Conservation (phyloP, 2,329 filamentous ascomycete genomes). For the Beauveria rudraprayagi region DNA sequence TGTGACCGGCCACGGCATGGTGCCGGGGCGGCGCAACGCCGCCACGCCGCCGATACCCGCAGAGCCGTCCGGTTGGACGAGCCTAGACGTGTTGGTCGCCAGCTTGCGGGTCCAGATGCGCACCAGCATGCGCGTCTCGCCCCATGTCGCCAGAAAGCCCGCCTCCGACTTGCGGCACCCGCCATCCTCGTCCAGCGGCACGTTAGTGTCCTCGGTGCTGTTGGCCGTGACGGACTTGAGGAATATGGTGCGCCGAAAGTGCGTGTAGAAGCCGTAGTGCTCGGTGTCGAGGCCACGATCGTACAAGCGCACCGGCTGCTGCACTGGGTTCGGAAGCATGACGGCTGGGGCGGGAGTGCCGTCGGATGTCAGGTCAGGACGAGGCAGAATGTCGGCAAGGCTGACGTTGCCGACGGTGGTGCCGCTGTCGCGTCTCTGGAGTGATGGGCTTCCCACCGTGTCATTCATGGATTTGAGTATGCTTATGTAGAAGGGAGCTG, state of each 20-base stretch:
- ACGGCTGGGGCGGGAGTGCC: constrained; percentile 65
- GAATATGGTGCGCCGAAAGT: constrained; percentile 84
- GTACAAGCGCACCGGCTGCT: constrained; percentile 78
- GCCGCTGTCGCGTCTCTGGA: constrained; percentile 18
- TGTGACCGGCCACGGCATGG: constrained; percentile 57
- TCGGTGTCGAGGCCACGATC: constrained; percentile 74
- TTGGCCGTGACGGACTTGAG: constrained; percentile 53
- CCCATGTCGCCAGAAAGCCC: constrained; percentile 48
- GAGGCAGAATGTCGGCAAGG: constrained; percentile 45
- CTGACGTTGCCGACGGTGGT: constrained; percentile 17
- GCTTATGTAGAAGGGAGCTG: constrained; percentile 82
- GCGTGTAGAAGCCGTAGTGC: constrained; percentile 90
- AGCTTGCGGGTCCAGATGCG: constrained; percentile 54
- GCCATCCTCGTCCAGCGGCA: constrained; percentile 45
- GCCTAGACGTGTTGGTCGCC: constrained; percentile 35
- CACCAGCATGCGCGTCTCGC: constrained; percentile 54
- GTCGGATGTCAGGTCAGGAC: constrained; percentile 54
- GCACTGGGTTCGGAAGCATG: constrained; percentile 60
- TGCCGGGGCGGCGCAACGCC: constrained; percentile 40
- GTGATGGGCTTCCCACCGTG: constrained; percentile 20
- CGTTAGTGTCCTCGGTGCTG: constrained; percentile 30
- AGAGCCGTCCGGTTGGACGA: constrained; percentile 22
- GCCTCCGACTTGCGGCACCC: constrained; percentile 47
- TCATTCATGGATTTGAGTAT: constrained; percentile 46
- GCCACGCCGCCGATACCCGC: constrained; percentile 15